These are phyloP conservation scores for Tremellales sp. DNA, from an alignment of 1,284 basidiomycete genomes.

Conservation along the genomic window DNA sequence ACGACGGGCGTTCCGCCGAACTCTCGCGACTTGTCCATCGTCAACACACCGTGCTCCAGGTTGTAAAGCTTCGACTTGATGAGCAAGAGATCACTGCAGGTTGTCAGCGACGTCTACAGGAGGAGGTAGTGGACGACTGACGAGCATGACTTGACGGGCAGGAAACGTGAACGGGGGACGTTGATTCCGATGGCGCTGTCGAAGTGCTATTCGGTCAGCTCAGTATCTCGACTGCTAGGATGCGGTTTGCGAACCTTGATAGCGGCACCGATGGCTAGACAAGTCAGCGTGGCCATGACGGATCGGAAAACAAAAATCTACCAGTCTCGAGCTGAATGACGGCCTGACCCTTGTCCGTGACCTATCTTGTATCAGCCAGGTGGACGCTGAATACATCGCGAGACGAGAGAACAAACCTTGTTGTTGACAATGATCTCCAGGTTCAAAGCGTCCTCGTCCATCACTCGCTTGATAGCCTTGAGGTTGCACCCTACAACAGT, in stretches of 20 bases:
- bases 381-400: neutral
- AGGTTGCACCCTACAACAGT: conserved; percentile 85
- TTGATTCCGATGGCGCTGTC: conserved; percentile 87
- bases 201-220: conserved; percentile 35
- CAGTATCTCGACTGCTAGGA: neutral
- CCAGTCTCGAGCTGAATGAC: conserved; percentile 87
- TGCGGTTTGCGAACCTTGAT: conserved; percentile 61
- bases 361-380: conserved; percentile 56
- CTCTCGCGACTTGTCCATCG: conserved; percentile 84
- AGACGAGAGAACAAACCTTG: conserved; percentile 56
- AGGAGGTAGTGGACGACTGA: conserved; percentile 52
- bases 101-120: neutral
- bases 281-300: too few relatives aligned
- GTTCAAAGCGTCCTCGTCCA: conserved; percentile 76
- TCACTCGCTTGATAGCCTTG: conserved; percentile 85
- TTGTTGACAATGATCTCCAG: conserved; percentile 90
- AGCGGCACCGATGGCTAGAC: conserved; percentile 82
- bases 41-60: conserved; percentile 87
- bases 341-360: conserved; percentile 77
- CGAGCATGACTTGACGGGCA: conserved; percentile 82
- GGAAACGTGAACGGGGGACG: conserved; percentile 93
- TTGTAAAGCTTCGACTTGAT: conserved; percentile 98
- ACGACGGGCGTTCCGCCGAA: conserved; percentile 94
- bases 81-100: conserved; percentile 73
- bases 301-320: neutral